These are phyloP conservation scores for Cladorrhinum sp. DNA, from an alignment of 2,329 filamentous ascomycete genomes.

Conservation along the genomic window DNA sequence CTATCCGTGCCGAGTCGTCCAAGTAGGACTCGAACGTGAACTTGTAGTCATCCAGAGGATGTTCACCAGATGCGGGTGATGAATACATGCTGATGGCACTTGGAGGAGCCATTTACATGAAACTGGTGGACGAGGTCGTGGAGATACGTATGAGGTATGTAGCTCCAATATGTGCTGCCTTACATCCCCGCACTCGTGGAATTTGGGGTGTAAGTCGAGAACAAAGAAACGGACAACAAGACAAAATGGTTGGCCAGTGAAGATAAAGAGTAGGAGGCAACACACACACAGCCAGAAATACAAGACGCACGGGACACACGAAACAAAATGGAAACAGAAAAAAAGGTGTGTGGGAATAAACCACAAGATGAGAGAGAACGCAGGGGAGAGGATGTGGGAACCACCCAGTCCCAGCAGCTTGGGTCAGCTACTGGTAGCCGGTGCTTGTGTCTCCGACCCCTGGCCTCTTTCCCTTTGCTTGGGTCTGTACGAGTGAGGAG, in stretches of 20 bases:
- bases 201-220: background rate
- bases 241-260: background rate
- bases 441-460: background rate
- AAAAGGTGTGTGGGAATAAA: constrained; percentile 4
- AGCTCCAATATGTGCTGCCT: background rate
- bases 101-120: constrained; percentile 1
- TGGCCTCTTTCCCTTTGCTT: background rate
- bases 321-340: constrained; percentile 5
- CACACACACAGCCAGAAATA: background rate
- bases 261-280: background rate
- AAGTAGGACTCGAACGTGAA: constrained; percentile 31
- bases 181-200: background rate
- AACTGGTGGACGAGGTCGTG: background rate
- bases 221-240: background rate
- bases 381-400: constrained; percentile 4
- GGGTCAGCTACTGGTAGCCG: constrained; percentile 4
- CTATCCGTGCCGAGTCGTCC: constrained; percentile 23
- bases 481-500: background rate
- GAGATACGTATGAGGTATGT: background rate
- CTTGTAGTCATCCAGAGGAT: constrained; percentile 21
- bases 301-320: background rate
- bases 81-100: constrained; percentile 1
- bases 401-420: constrained; percentile 15
- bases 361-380: background rate
- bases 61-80: constrained; percentile 1